phyloP scores from a whole-genome alignment of 257 asterid species.

The Thymus quinquecostatus region DNA sequence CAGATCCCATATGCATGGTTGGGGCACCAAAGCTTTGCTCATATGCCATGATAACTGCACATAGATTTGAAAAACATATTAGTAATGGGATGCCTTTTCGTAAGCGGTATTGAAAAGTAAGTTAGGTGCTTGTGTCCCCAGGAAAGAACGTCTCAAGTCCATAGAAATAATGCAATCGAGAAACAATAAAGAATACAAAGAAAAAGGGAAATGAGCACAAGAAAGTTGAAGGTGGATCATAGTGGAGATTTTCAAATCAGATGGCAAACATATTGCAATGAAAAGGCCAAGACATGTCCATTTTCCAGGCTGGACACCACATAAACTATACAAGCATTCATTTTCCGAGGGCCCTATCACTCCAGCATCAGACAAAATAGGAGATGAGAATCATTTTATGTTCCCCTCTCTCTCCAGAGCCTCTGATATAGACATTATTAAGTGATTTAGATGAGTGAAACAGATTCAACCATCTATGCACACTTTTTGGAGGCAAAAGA shows the following conservation, averaged over 20 bases:
- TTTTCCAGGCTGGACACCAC: conserved; percentile 36
- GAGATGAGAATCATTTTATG: neutral
- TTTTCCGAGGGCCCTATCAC: conserved; percentile 12
- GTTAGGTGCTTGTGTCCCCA: neutral
- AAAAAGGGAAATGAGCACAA: neutral
- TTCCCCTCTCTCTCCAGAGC: neutral
- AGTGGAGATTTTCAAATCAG: conserved; percentile 10
- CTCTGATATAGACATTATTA: neutral
- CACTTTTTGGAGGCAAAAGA: neutral
- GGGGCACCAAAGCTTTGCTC: conserved; percentile 51
- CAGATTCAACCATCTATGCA: neutral
- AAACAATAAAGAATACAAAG: neutral
- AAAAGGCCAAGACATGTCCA: conserved; percentile 8
- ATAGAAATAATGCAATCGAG: conserved; percentile 23
- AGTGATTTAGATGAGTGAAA: neutral
- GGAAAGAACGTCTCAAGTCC: conserved; percentile 4
- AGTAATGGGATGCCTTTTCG: neutral
- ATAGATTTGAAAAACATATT: conserved; percentile 24
- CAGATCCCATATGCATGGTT: conserved; percentile 41
- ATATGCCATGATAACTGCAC: conserved; percentile 64
- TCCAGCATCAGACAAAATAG: neutral
- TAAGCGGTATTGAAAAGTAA: too few relatives aligned
- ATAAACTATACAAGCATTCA: conserved; percentile 20
- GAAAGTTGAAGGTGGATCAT: neutral
- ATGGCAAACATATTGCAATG: neutral